Conservation (phyloP, 768 basidiomycete species). For the Suillus cothurnatus region DNA sequence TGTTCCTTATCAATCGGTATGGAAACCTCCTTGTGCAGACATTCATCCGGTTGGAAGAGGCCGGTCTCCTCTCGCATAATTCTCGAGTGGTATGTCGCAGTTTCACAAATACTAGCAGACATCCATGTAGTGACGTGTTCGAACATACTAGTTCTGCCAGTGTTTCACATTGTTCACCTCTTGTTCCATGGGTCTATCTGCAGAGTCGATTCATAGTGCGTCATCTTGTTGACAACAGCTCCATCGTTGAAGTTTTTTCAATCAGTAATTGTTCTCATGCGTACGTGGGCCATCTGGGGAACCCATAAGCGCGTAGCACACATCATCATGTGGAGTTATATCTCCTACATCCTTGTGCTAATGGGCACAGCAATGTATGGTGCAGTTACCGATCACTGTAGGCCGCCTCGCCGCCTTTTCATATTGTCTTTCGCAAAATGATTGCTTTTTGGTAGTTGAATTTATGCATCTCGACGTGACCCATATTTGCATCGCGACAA, state of each 20-base stretch:
- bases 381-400: not conserved
- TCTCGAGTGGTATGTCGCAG: slow-evolving; percentile 18
- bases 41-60: slow-evolving; percentile 23
- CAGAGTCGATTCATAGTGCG: slow-evolving; percentile 28
- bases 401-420: not conserved
- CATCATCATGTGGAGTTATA: slow-evolving; percentile 11
- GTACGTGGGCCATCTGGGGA: slow-evolving; percentile 26
- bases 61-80: slow-evolving; percentile 18
- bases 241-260: not conserved
- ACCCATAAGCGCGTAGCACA: slow-evolving; percentile 12
- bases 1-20: slow-evolving; percentile 24
- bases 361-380: slow-evolving; percentile 6
- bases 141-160: slow-evolving; percentile 20
- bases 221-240: not conserved
- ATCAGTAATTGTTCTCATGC: slow-evolving; percentile 27
- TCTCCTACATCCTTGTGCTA: slow-evolving; percentile 9
- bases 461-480: slow-evolving; percentile 16
- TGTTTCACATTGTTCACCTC: not conserved
- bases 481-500: slow-evolving; percentile 14
- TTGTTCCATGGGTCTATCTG: slow-evolving; percentile 12
- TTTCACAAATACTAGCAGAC: not conserved
- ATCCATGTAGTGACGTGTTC: not conserved
- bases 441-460: not conserved
- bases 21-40: slow-evolving; percentile 22
- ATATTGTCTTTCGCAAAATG: not conserved